phyloP scores from a whole-genome alignment of 2,329 filamentous ascomycete genomes.

The Helotiales sp. region DNA sequence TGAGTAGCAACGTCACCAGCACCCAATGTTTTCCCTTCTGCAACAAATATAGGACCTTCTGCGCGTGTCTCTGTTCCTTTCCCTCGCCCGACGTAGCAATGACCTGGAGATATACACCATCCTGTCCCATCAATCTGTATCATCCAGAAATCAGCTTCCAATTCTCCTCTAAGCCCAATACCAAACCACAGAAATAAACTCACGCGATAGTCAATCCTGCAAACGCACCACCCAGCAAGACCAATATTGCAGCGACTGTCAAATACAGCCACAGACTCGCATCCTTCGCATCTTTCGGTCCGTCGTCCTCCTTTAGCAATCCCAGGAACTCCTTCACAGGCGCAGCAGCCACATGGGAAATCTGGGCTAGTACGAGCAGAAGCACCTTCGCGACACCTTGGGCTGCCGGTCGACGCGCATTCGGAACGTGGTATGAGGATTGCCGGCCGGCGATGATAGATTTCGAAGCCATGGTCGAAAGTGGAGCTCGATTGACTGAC shows the following conservation, averaged over 20 bases:
- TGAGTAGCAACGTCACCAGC: conserved; percentile 87
- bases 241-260: conserved; percentile 76
- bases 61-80: conserved; percentile 84
- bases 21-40: conserved; percentile 97
- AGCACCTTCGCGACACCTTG: conserved; percentile 58
- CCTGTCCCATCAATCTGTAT: conserved; percentile 59
- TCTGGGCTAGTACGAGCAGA: conserved; percentile 53
- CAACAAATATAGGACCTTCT: conserved; percentile 77
- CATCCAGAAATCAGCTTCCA: conserved; percentile 6
- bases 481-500: conserved; percentile 6
- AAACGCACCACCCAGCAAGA: conserved; percentile 89
- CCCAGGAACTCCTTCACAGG: conserved; percentile 46
- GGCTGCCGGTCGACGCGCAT: conserved; percentile 53
- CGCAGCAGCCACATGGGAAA: conserved; percentile 41
- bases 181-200: conserved; percentile 44
- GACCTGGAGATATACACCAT: conserved; percentile 97
- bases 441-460: conserved; percentile 23
- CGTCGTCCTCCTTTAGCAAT: conserved; percentile 53
- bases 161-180: not conserved
- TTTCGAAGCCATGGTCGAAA: conserved; percentile 34
- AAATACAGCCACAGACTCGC: conserved; percentile 81
- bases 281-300: conserved; percentile 58
- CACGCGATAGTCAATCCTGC: conserved; percentile 90
- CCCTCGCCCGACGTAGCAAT: conserved; percentile 84
- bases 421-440: conserved; percentile 44